Evolutionary conservation across 2,329 filamentous ascomycete genomes (phyloP).

Genomic region (Botrytis galanthina): DNA sequence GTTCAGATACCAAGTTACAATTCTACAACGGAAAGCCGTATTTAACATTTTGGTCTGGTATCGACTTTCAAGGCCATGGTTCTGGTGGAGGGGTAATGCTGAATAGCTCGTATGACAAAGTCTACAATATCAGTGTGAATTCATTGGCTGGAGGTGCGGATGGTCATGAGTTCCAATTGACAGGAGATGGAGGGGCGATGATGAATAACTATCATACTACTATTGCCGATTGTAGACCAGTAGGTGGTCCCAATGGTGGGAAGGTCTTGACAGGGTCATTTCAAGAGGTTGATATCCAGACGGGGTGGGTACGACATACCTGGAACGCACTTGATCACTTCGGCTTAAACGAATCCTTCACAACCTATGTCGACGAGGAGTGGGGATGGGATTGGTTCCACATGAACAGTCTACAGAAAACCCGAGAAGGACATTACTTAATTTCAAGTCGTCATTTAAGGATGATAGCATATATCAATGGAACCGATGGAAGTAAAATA

Average conservation of each 20-base stretch:
- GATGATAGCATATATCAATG: neutral
- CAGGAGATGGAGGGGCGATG: constrained; percentile 11
- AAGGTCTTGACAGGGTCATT: constrained; percentile 32
- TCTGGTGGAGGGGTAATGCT: constrained; percentile 10
- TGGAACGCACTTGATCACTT: constrained; percentile 47
- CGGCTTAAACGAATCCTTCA: constrained; percentile 25
- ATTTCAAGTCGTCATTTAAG: neutral
- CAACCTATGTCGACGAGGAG: constrained; percentile 23
- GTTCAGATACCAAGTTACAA: constrained; percentile 14
- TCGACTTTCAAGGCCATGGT: constrained; percentile 15
- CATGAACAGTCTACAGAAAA: constrained; percentile 37
- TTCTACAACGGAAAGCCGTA: constrained; percentile 11
- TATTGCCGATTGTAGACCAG: constrained; percentile 8
- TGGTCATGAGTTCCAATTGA: constrained; percentile 16
- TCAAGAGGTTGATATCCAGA: constrained; percentile 52
- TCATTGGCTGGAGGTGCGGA: constrained; percentile 12
- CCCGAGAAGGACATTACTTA: neutral
- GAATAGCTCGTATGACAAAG: constrained; percentile 10
- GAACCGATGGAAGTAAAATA: neutral
- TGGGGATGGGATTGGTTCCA: constrained; percentile 33
- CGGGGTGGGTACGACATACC: constrained; percentile 49
- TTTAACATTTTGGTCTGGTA: constrained; percentile 11
- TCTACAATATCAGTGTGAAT: constrained; percentile 5
- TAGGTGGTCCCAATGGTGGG: neutral
- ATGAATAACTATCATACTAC: constrained; percentile 17